Base-by-base conservation (phyloP, 2,329 filamentous ascomycete species). In the Botryotinia narcissicola region DNA sequence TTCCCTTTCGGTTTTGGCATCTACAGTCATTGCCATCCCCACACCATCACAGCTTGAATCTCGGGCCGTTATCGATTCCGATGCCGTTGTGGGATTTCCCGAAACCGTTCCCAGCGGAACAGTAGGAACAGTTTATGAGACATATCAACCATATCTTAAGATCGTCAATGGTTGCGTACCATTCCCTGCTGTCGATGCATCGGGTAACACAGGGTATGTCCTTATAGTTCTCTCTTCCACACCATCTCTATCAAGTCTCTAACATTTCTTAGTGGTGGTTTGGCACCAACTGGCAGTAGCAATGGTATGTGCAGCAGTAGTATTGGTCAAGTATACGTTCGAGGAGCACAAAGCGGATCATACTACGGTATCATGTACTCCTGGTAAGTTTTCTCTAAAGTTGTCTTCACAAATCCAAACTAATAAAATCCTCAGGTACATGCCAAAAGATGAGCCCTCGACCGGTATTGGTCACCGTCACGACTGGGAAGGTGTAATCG, bases 121-220 rank as follows among this genome's bases (percentile, higher is more conserved):
- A 1, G 78, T 81, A 0, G 88, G 88, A 22, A 78, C 82, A 4
- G 79, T 88, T 37, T 87, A 88, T 76, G 79, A 86, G 60, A 85
- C 86, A 71, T 90, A 88, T 80, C 85, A 90, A 80, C 88, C 88
- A 0, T 84, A 83, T 71, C 83, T 90, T 9, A 77, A 88, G 18
- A 85, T 90, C 8, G 83, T 84, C 29, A 87, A 87, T 76, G 89
- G 89, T 63, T 91, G 89, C 75, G 88, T 90, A 14, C 88, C 89
- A 0, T 91, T 89, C 78, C 88, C 89, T 0, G 89, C 86, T 1
- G 89, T 91, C 1, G 86, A 91, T 75, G 84, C 84, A 0, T 80
- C 82, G 0, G 89, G 89, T 3, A 84, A 91, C 76, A 90, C 86
- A 25, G 83, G 85, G 88, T 90, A 80, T 74, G 83, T 77, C 22